phyloP scores from a whole-genome alignment of 495 filamentous ascomycete genomes.

The Xylaria acuta region DNA sequence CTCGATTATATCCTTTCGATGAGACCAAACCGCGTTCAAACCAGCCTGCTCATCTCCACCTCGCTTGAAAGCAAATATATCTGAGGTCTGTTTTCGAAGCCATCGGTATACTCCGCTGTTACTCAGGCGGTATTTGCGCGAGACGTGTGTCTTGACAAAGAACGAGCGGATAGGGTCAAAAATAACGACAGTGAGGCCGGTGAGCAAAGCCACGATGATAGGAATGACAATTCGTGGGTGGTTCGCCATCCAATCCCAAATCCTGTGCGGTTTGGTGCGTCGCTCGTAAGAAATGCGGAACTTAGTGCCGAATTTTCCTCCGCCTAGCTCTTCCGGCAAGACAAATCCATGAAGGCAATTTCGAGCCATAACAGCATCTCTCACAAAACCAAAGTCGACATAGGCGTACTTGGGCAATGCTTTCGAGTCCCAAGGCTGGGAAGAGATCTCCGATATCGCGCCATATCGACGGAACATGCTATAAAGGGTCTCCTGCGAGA shows the following conservation, averaged over 20 bases:
- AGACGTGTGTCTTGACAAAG: conserved; percentile 87
- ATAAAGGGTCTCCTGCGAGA: conserved; percentile 89
- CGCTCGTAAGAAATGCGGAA: conserved; percentile 84
- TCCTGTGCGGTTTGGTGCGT: conserved; percentile 73
- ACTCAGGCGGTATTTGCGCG: conserved; percentile 72
- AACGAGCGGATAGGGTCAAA: conserved; percentile 94
- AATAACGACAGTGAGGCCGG: conserved; percentile 83
- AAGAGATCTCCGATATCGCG: conserved; percentile 79
- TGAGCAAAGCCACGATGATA: conserved; percentile 75
- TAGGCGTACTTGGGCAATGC: conserved; percentile 77
- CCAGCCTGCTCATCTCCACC: conserved; percentile 67
- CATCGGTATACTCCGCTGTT: conserved; percentile 75
- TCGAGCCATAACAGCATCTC: conserved; percentile 81
- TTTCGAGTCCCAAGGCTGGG: conserved; percentile 84
- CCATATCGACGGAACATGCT: conserved; percentile 89
- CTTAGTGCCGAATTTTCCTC: conserved; percentile 74
- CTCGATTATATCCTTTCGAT: conserved; percentile 79
- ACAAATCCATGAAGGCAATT: conserved; percentile 92
- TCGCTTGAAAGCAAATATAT: conserved; percentile 62
- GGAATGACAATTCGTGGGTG: conserved; percentile 93
- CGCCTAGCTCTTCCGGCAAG: conserved; percentile 66
- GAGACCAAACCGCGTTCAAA: conserved; percentile 84
- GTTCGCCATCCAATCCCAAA: conserved; percentile 86
- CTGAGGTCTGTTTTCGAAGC: conserved; percentile 79
- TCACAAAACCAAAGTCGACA: conserved; percentile 72